Evolutionary conservation across 768 basidiomycete species (phyloP).

Genomic region (Tephrocybe rancida): DNA sequence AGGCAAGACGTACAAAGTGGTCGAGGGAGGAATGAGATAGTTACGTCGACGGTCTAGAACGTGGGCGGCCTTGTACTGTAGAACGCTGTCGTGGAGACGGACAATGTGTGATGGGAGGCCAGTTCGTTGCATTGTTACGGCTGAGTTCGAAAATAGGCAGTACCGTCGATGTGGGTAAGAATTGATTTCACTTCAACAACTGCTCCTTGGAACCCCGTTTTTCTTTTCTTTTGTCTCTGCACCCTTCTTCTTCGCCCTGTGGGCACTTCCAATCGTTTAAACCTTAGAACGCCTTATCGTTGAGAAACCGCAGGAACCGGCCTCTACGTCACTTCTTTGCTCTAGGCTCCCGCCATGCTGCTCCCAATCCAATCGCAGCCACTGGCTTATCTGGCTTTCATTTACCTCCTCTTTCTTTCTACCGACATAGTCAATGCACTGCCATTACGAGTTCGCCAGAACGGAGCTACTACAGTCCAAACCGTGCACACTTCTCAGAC

Average conservation of each 20-base stretch:
- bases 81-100: not conserved
- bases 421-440: slow-evolving; percentile 34
- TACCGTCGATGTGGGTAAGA: slow-evolving; percentile 2
- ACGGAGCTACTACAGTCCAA: slow-evolving; percentile 39
- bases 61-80: not conserved
- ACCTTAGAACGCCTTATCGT: slow-evolving; percentile 31
- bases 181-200: slow-evolving; percentile 7
- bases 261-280: slow-evolving; percentile 51
- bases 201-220: slow-evolving; percentile 18
- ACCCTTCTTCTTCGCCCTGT: slow-evolving; percentile 34
- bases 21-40: slow-evolving; percentile 71
- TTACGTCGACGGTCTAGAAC: slow-evolving; percentile 1
- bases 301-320: slow-evolving; percentile 56
- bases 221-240: slow-evolving; percentile 26
- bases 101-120: slow-evolving; percentile 8
- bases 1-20: slow-evolving; percentile 81
- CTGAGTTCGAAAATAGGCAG: slow-evolving; percentile 24
- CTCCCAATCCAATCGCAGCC: slow-evolving; percentile 29
- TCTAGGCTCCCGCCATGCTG: slow-evolving; percentile 41
- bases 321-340: slow-evolving; percentile 34
- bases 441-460: slow-evolving; percentile 37
- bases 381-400: slow-evolving; percentile 37
- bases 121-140: slow-evolving; percentile 19
- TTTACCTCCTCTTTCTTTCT: slow-evolving; percentile 39
- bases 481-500: slow-evolving; percentile 46